Percentiles rank a stretch among this genome's conserved stretches.
Conservation (phyloP, 2,329 filamentous ascomycete species). For the Incumbomyces delicatus region DNA sequence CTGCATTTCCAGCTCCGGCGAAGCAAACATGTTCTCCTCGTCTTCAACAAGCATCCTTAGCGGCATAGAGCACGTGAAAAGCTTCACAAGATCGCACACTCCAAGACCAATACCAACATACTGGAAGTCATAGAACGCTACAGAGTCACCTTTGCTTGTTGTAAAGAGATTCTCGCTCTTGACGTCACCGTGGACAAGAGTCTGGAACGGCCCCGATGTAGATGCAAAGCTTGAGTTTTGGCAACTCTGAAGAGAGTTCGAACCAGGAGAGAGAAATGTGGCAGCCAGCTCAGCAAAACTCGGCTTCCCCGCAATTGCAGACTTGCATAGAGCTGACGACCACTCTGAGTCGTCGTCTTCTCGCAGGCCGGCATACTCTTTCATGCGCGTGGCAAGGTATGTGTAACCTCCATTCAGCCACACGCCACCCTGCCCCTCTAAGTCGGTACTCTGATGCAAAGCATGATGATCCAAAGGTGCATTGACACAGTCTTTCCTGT, state of each 20-base stretch:
- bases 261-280: conserved; percentile 34
- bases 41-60: conserved; percentile 39
- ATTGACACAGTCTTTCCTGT: conserved; percentile 33
- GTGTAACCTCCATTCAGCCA: conserved; percentile 63
- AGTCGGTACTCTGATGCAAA: conserved; percentile 22
- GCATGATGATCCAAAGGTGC: conserved; percentile 48
- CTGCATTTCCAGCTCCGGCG: conserved; percentile 39
- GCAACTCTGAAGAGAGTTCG: conserved; percentile 17
- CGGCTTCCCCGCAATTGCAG: conserved; percentile 12
- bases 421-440: conserved; percentile 24
- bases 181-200: conserved; percentile 58
- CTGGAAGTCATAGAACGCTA: conserved; percentile 61
- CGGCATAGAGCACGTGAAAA: conserved; percentile 58
- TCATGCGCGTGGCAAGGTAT: conserved; percentile 53
- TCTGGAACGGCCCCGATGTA: conserved; percentile 34
- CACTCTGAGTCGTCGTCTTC: conserved; percentile 45
- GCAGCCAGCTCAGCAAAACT: conserved; percentile 47
- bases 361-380: conserved; percentile 44
- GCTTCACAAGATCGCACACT: conserved; percentile 56
- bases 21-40: conserved; percentile 21
- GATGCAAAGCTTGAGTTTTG: background rate
- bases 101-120: conserved; percentile 56
- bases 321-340: conserved; percentile 40
- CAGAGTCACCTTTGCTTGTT: conserved; percentile 36
- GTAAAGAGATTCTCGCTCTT: conserved; percentile 62